These are phyloP conservation scores for Aciculosporium take DNA, from an alignment of 2,329 filamentous ascomycete species.

Conservation along the genomic window DNA sequence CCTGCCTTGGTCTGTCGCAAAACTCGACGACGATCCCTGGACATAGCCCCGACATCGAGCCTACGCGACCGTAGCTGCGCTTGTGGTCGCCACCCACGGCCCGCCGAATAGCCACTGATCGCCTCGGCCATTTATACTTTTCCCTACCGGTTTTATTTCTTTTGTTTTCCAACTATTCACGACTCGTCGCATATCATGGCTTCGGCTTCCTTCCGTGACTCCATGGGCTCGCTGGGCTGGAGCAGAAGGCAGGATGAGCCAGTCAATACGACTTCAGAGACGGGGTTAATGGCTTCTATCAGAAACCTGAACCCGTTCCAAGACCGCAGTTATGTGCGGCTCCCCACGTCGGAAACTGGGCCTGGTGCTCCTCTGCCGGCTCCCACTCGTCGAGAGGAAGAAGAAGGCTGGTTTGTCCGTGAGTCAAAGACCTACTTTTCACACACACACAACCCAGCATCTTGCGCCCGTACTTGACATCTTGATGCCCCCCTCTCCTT, in stretches of 20 bases:
- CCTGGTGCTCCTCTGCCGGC: slow-evolving; percentile 77
- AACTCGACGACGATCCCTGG: slow-evolving; percentile 3
- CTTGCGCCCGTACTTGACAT: slow-evolving; percentile 6
- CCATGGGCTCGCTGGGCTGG: slow-evolving; percentile 91
- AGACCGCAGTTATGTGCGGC: slow-evolving; percentile 72
- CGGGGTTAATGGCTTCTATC: slow-evolving; percentile 65
- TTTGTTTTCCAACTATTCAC: not conserved
- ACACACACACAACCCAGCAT: not conserved
- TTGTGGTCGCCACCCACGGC: slow-evolving; percentile 2
- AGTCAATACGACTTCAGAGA: slow-evolving; percentile 54
- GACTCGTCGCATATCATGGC: slow-evolving; percentile 45
- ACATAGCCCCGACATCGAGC: slow-evolving; percentile 1
- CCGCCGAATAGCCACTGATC: not conserved
- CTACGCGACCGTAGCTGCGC: not conserved
- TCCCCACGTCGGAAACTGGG: slow-evolving; percentile 64
- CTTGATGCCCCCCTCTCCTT: slow-evolving; percentile 9
- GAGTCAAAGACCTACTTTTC: slow-evolving; percentile 35
- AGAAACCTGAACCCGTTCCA: slow-evolving; percentile 81
- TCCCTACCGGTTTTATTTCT: not conserved
- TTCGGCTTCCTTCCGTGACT: slow-evolving; percentile 79
- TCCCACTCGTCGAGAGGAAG: slow-evolving; percentile 73
- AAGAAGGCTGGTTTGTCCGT: slow-evolving; percentile 92
- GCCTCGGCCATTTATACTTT: not conserved
- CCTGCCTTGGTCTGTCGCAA: not conserved
- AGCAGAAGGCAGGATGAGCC: slow-evolving; percentile 72